Evolutionary conservation across 2,329 filamentous ascomycete genomes (phyloP).

Genomic region (Xylaria sp.): DNA sequence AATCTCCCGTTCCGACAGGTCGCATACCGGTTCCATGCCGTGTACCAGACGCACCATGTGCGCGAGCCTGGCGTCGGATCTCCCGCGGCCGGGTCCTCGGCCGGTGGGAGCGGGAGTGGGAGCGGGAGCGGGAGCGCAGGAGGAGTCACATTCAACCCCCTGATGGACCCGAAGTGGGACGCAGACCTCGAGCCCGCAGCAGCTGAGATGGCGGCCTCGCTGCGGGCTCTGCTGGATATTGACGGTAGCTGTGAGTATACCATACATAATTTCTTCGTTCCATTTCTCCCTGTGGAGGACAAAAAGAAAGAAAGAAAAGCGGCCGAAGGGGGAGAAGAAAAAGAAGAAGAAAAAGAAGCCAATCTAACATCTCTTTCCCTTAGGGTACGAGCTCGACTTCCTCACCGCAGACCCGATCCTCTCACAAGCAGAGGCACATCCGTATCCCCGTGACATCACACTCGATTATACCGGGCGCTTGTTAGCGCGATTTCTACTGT

Average conservation of each 20-base stretch:
- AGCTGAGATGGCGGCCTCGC: slow-evolving; percentile 57
- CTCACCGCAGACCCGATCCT: slow-evolving; percentile 61
- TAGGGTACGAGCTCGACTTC: slow-evolving; percentile 58
- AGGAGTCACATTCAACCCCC: slow-evolving; percentile 62
- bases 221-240: slow-evolving; percentile 58
- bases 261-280: not conserved
- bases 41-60: slow-evolving; percentile 66
- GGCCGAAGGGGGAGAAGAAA: too few species aligned
- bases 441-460: slow-evolving; percentile 60
- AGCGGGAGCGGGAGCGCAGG: not conserved
- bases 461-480: slow-evolving; percentile 65
- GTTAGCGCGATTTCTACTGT: slow-evolving; percentile 65
- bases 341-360: not conserved
- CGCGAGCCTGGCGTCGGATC: slow-evolving; percentile 55
- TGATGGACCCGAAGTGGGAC: slow-evolving; percentile 58
- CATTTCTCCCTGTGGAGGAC: not conserved
- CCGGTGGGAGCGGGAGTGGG: not conserved
- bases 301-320: not conserved
- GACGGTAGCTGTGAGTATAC: slow-evolving; percentile 58
- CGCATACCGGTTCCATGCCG: slow-evolving; percentile 69
- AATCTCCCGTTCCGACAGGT: slow-evolving; percentile 71
- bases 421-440: slow-evolving; percentile 58
- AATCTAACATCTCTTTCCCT: not conserved
- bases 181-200: slow-evolving; percentile 61
- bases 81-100: not conserved